phyloP scores from a whole-genome alignment of 2,329 filamentous ascomycete genomes.

The Aaosphaeria arxii region DNA sequence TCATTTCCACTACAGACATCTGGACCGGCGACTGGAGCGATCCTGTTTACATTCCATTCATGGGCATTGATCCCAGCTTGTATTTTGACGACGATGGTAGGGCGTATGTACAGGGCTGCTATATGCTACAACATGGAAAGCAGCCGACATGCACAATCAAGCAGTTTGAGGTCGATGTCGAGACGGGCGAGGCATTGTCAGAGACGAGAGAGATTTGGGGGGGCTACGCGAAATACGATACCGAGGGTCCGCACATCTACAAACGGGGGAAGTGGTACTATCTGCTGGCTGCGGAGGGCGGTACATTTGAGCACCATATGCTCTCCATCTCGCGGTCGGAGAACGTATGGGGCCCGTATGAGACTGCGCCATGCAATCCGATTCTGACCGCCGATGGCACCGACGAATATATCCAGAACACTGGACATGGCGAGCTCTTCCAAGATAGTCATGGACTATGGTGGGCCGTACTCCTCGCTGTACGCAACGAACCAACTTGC shows the following conservation, averaged over 20 bases:
- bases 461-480: constrained; percentile 24
- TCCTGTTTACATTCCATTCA: neutral
- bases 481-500: constrained; percentile 11
- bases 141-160: too few relatives aligned
- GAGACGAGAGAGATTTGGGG: constrained; percentile 21
- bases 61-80: neutral
- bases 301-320: constrained; percentile 31
- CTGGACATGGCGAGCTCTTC: constrained; percentile 28
- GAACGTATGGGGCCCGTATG: constrained; percentile 34
- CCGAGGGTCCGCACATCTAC: constrained; percentile 35
- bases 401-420: constrained; percentile 30
- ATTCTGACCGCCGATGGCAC: constrained; percentile 34
- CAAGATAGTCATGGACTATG: constrained; percentile 18
- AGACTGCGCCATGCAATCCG: constrained; percentile 32
- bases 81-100: neutral
- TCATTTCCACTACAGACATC: too few relatives aligned
- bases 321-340: constrained; percentile 34
- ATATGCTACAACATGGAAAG: too few relatives aligned
- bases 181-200: constrained; percentile 12
- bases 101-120: constrained; percentile 49
- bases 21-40: too few relatives aligned
- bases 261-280: constrained; percentile 11
- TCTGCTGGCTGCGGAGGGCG: constrained; percentile 20
- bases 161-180: constrained; percentile 50
- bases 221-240: constrained; percentile 18